These are phyloP conservation scores for Rubroshorea leprosula DNA, from an alignment of 345 rosid genomes.

Conservation along the genomic window DNA sequence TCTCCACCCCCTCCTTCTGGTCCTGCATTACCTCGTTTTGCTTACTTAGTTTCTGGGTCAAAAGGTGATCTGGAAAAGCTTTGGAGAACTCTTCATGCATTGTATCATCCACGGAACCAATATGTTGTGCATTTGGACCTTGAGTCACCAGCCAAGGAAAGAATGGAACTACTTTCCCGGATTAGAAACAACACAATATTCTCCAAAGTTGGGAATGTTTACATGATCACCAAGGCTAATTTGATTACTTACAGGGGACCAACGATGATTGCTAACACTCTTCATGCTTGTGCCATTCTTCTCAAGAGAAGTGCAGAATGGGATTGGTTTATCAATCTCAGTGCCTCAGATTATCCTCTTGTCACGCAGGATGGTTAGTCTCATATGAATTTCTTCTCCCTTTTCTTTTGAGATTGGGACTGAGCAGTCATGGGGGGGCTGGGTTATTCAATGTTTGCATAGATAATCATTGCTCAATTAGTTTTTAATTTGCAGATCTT, in stretches of 20 bases:
- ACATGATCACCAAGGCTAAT: slow-evolving; percentile 83
- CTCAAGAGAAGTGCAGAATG: slow-evolving; percentile 76
- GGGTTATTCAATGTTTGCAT: neutral
- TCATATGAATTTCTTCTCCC: neutral
- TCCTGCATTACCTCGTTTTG: slow-evolving; percentile 67
- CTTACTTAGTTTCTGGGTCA: slow-evolving; percentile 92
- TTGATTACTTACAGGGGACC: slow-evolving; percentile 98
- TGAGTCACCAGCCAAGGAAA: slow-evolving; percentile 76
- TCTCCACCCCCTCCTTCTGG: slow-evolving; percentile 17
- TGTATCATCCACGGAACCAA: slow-evolving; percentile 89
- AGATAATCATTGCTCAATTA: slow-evolving; percentile 6
- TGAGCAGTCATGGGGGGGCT: too few species aligned
- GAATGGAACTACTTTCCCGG: slow-evolving; percentile 69
- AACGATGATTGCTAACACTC: slow-evolving; percentile 97
- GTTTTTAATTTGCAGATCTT: slow-evolving; percentile 58
- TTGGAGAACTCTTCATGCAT: slow-evolving; percentile 86
- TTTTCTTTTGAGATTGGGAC: slow-evolving; percentile 1
- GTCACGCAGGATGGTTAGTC: slow-evolving; percentile 93
- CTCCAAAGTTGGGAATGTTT: slow-evolving; percentile 64
- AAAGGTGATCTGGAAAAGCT: slow-evolving; percentile 91
- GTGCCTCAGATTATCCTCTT: slow-evolving; percentile 99
- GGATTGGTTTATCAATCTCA: slow-evolving; percentile 99
- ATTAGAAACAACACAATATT: slow-evolving; percentile 65
- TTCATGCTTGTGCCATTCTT: slow-evolving; percentile 95
- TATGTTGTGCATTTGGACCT: slow-evolving; percentile 94